phyloP scores from a whole-genome alignment of 1,284 basidiomycete species.

The Irpex sp. region DNA sequence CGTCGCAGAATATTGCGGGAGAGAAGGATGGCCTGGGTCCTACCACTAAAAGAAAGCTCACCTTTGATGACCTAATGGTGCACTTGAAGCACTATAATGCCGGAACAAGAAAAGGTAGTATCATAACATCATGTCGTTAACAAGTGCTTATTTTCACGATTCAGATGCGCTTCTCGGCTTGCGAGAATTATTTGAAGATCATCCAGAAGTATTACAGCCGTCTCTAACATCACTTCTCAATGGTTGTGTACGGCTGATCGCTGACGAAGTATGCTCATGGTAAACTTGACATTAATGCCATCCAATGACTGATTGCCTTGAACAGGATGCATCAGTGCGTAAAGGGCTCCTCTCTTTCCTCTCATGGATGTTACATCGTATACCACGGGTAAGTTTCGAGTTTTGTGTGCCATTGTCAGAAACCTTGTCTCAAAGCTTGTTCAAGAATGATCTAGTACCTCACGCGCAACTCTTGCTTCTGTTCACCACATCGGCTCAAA shows the following conservation, averaged over 20 bases:
- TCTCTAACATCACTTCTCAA: conserved; percentile 66
- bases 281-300: conserved; percentile 1
- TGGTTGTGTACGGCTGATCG: conserved; percentile 69
- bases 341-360: conserved; percentile 60
- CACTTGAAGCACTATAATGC: conserved; percentile 86
- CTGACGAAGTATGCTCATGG: conserved; percentile 67
- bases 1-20: conserved; percentile 70
- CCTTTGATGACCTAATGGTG: conserved; percentile 75
- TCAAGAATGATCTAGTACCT: conserved; percentile 62
- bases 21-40: conserved; percentile 55
- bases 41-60: conserved; percentile 74
- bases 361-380: conserved; percentile 67
- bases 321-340: conserved; percentile 62
- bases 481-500: conserved; percentile 88
- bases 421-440: background rate
- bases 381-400: conserved; percentile 48
- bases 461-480: conserved; percentile 76
- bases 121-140: background rate
- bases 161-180: conserved; percentile 81
- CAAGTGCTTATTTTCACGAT: background rate
- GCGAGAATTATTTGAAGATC: conserved; percentile 72
- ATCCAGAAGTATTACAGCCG: conserved; percentile 54
- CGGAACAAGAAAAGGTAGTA: conserved; percentile 65
- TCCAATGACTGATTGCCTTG: conserved; percentile 1
- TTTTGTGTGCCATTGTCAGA: no score